phyloP scores from a whole-genome alignment of 2,329 filamentous ascomycete species.

The Aotearoamyces nothofagi region DNA sequence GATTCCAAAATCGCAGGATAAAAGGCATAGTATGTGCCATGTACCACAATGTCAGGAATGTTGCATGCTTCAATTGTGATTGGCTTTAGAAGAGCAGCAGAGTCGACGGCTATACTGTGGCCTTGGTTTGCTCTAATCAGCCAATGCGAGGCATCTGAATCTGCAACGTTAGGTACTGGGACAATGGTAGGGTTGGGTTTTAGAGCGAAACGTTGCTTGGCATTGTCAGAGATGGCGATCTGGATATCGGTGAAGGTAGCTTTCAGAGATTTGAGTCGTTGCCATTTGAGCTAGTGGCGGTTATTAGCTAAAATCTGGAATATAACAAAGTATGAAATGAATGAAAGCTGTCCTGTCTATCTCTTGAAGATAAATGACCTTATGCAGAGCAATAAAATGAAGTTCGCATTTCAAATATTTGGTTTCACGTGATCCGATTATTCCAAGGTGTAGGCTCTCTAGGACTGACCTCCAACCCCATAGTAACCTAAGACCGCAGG shows the following conservation, averaged over 20 bases:
- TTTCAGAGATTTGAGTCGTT: conserved; percentile 46
- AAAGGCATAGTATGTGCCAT: conserved; percentile 76
- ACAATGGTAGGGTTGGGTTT: conserved; percentile 32
- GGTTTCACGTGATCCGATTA: no score
- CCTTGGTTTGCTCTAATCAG: conserved; percentile 94
- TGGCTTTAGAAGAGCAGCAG: conserved; percentile 53
- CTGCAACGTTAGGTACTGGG: conserved; percentile 17
- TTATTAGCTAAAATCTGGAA: no score
- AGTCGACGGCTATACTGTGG: conserved; percentile 65
- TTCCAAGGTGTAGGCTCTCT: no score
- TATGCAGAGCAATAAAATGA: no score
- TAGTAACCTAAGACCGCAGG: conserved; percentile 34
- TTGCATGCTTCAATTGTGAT: conserved; percentile 42
- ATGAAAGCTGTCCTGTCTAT: no score
- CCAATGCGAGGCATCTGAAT: conserved; percentile 45
- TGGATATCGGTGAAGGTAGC: conserved; percentile 64
- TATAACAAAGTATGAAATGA: no score
- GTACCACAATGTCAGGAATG: conserved; percentile 55
- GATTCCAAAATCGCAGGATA: conserved; percentile 61
- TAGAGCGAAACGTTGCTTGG: conserved; percentile 84
- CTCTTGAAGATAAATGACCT: no score
- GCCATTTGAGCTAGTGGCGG: conserved; percentile 21
- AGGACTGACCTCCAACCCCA: no score
- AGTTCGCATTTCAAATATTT: no score
- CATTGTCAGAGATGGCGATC: conserved; percentile 54